A percentile compares a stretch with the other conserved stretches of the same genome.
These are phyloP conservation scores for Ophiostoma angusticollis DNA, from an alignment of 2,329 filamentous ascomycete species.

Conservation along the genomic window DNA sequence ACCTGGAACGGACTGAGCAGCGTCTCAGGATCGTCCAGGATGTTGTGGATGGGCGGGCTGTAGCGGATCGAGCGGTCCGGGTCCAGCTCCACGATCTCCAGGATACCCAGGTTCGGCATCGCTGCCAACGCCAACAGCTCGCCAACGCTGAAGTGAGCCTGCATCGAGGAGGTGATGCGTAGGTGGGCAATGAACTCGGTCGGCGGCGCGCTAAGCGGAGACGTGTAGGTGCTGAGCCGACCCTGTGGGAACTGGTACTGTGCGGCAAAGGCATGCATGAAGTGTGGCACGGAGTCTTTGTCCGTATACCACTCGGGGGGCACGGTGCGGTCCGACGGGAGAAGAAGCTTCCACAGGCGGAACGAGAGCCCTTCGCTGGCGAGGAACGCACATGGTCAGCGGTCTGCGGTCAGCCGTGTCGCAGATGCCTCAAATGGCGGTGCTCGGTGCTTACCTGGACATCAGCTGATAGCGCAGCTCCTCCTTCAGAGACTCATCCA, in stretches of 20 bases:
- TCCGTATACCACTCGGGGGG: no score
- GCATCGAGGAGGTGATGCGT: constrained; percentile 10
- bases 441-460: neutral
- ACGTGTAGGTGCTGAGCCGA: constrained; percentile 4
- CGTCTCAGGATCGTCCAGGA: no score
- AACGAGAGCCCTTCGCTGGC: neutral
- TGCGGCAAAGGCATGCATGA: constrained; percentile 2
- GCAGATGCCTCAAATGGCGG: no score
- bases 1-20: constrained; percentile 14
- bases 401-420: no score
- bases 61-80: neutral
- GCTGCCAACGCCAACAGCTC: constrained; percentile 29
- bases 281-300: no score
- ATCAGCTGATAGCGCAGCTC: no score
- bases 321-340: neutral
- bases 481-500: no score
- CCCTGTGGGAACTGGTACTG: neutral
- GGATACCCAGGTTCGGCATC: constrained; percentile 33
- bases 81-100: constrained; percentile 32
- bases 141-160: constrained; percentile 16
- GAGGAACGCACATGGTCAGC: no score
- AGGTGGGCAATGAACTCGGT: constrained; percentile 20
- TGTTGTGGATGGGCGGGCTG: neutral
- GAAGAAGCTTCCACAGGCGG: constrained; percentile 7
- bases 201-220: constrained; percentile 2